Base-by-base conservation (phyloP, 169 alveolate species). In the Hammondia hammondi region DNA sequence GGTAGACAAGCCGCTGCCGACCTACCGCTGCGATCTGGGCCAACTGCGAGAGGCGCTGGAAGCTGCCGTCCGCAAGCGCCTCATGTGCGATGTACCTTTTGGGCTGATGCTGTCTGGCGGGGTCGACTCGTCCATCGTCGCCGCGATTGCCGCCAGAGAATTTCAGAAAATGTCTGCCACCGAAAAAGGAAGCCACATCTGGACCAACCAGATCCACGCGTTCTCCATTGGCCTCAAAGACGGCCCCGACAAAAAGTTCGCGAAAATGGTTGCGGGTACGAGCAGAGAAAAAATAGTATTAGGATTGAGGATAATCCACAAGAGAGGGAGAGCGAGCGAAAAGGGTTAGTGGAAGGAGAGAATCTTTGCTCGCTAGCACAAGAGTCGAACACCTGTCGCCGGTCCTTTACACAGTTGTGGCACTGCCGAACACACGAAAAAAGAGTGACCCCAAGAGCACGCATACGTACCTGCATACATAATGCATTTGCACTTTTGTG, bases 51-150 rank as follows among this genome's bases (percentile, higher is more conserved):
- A 37, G 82, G 94, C 81, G 72, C 88, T 90, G 24, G 88, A 72
- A 32, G 39, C 32, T 10, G 70, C 94, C 21, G 94, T 90, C 3
- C 67, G 94, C 81, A 88, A 90, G 90, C 94, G 96, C 19, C 71
- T 87, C 90, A 94, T 87, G 97, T 94, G 98, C 88, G 99, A 98
- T 91, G 98, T 97, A 35, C 99, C 99, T 32, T 97, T 97, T 81
- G 99, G 98, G 35, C 95, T 97, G 84, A 95, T 98, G 84, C 96
- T 98, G 57, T 96, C 98, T 14, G 99, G 99, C 35, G 99, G 99
- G 24, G 92, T 98, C 61, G 98, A 98, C 93, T 96, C 98, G 1
- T 96, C 98, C 37, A 92, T 98, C 29, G 97, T 98, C 46, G 98
- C 98, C 6, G 95, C 98, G 24, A 97, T 98, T 72, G 96, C 97